A percentile compares a stretch with the other conserved stretches of the same genome.
Evolutionary conservation across 1,284 basidiomycete genomes (phyloP).

Genomic region (Ceratobasidium sp.): DNA sequence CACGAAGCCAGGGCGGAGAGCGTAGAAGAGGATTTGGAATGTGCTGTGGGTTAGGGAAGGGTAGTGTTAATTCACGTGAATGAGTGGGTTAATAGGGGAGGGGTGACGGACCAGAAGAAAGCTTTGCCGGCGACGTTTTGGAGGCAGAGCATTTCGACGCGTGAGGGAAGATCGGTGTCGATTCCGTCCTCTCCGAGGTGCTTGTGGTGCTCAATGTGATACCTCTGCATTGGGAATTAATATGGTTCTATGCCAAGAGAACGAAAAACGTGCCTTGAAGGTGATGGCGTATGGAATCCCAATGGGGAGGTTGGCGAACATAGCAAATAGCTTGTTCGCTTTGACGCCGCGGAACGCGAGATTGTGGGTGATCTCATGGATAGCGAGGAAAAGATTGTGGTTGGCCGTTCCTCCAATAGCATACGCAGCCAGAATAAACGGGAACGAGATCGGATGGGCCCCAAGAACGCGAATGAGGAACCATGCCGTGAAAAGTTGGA

Average conservation of each 20-base stretch:
- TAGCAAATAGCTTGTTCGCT: constrained; percentile 89
- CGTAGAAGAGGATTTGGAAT: constrained; percentile 99
- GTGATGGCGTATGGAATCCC: constrained; percentile 95
- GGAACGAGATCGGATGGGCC: constrained; percentile 75
- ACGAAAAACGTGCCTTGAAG: constrained; percentile 81
- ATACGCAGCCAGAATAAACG: constrained; percentile 86
- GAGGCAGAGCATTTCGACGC: constrained; percentile 84
- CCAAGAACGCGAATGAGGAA: constrained; percentile 66
- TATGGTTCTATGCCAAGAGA: neutral
- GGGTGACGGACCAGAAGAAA: constrained; percentile 84
- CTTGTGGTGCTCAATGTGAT: constrained; percentile 96
- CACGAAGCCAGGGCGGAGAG: constrained; percentile 95
- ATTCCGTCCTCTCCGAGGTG: constrained; percentile 96
- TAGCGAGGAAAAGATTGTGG: constrained; percentile 97
- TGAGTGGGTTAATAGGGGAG: no score
- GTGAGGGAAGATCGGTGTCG: constrained; percentile 94
- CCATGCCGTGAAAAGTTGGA: constrained; percentile 81
- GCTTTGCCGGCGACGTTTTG: constrained; percentile 98
- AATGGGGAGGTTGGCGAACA: constrained; percentile 93
- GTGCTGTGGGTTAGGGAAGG: constrained; percentile 67
- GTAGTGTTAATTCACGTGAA: neutral
- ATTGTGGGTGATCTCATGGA: constrained; percentile 99
- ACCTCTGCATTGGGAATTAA: constrained; percentile 66
- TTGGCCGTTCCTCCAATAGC: constrained; percentile 93
- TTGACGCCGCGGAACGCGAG: constrained; percentile 89